Percentiles rank a stretch among this genome's conserved stretches.
These are phyloP conservation scores for Aureobasidium sp. DNA, from an alignment of 2,329 filamentous ascomycete species.

Conservation along the genomic window DNA sequence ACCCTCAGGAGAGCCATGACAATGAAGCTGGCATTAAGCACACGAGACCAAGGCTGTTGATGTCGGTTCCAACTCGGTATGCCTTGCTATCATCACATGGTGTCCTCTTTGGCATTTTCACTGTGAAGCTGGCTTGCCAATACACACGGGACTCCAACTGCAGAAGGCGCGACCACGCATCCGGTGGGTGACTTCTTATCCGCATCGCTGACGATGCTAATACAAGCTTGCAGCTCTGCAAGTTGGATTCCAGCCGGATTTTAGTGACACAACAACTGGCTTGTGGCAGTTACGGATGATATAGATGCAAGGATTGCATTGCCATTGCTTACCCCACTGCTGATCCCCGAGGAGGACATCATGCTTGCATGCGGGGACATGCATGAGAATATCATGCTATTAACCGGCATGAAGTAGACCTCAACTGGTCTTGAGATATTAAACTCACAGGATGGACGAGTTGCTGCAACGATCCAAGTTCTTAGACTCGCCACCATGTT, in stretches of 20 bases:
- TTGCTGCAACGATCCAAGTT: not conserved
- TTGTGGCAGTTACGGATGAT: not conserved
- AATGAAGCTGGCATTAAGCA: no score
- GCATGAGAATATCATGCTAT: not conserved
- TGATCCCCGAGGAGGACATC: not conserved
- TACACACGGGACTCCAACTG: no score
- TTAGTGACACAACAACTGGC: not conserved
- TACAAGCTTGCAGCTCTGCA: not conserved
- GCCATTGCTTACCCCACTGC: not conserved
- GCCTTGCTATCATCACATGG: no score
- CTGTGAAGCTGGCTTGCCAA: no score
- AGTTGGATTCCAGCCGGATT: constrained; percentile 61
- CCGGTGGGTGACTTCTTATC: no score
- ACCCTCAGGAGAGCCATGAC: no score
- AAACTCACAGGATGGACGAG: not conserved
- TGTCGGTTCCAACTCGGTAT: no score
- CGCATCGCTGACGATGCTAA: constrained; percentile 3
- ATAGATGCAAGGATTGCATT: not conserved
- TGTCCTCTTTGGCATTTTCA: no score
- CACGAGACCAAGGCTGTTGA: no score
- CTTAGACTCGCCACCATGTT: not conserved
- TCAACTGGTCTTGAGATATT: not conserved
- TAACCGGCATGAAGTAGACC: not conserved
- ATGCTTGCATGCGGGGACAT: not conserved
- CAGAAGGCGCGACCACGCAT: no score